Conservation (phyloP, 257 asterid genomes). For the Anisodus tanguticus region DNA sequence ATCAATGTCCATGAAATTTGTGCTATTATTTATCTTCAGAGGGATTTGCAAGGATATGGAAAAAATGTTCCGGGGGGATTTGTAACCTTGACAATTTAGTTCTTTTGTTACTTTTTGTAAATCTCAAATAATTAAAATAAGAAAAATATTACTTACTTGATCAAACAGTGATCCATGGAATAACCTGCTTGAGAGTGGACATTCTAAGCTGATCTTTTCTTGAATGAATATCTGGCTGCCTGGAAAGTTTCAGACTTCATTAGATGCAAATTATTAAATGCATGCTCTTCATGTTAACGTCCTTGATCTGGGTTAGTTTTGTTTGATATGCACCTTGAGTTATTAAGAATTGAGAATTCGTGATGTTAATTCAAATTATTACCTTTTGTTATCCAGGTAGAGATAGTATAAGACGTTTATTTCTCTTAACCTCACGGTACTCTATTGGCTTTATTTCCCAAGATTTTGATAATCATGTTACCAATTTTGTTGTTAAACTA, state of each 20-base stretch:
- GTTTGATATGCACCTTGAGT: neutral
- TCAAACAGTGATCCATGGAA: neutral
- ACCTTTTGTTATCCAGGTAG: neutral
- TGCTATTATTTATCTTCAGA: neutral
- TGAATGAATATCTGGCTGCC: neutral
- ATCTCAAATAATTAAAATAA: neutral
- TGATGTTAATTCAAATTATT: neutral
- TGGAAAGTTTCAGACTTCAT: neutral
- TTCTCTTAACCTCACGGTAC: neutral
- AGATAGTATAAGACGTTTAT: neutral
- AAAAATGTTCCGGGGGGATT: neutral
- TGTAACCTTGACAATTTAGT: neutral
- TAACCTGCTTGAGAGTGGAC: slow-evolving; percentile 2
- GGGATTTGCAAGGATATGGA: neutral
- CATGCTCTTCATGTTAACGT: neutral
- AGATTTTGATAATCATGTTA: neutral
- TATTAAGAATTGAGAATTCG: neutral
- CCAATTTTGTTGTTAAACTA: neutral
- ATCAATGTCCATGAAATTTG: neutral
- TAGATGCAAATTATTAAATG: neutral
- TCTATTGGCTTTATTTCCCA: neutral
- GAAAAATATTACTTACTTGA: neutral
- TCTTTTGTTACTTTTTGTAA: neutral
- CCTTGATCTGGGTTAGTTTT: slow-evolving; percentile 12
- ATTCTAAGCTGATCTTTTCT: neutral